Evolutionary conservation across 1,284 basidiomycete species (phyloP), one percentile per base, ranked within the genome.

Genomic region (Porodaedalea pini): DNA sequence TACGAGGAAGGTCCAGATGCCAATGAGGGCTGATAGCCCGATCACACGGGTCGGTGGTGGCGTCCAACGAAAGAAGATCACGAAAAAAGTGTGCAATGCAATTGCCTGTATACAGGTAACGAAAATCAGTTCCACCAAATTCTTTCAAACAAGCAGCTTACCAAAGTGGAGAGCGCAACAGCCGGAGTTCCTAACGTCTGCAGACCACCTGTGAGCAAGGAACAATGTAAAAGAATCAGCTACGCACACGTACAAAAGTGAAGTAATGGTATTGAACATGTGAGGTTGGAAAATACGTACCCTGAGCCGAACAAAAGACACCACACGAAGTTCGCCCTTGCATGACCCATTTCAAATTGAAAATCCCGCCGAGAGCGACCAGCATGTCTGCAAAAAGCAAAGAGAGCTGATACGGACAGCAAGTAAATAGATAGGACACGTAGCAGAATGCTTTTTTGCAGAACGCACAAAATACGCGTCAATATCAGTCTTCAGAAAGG

Each of bases 11-110:
- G 43, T 48, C 61, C 61, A 62, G 7, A 62, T 54, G 21, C 31
- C 3, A 1, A 32, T 34, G 29, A 58, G 19, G 23, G 56, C 50
- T 3, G 25, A 25, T 7, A 47, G 10, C 10, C 52, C 45, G 34
- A 58, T 48, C 2, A 37, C 19, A 27, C 53, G 47, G 2, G 40
- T 44, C 17, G 40, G 15, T n/a, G 56, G 53, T 11, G 61, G 55
- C 4, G 54, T 43, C 61, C 61, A 62, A 25, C 51, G 51, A 44
- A 59, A 59, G 41, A 59, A 59, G 19, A 62, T 51, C 8, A 59
- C 57, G 34, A 51, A 57, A 44, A 62, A 62, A 1, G 61, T 62
- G 44, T 62, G 57, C 5, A 62, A 19, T 6, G 57, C 36, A 45
- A 62, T 62, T n/a, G 58, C 54, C 57, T 61, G 49, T 17, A 17